Conservation (phyloP, 148 eudicot species). For the Heliamphora exappendiculata region DNA sequence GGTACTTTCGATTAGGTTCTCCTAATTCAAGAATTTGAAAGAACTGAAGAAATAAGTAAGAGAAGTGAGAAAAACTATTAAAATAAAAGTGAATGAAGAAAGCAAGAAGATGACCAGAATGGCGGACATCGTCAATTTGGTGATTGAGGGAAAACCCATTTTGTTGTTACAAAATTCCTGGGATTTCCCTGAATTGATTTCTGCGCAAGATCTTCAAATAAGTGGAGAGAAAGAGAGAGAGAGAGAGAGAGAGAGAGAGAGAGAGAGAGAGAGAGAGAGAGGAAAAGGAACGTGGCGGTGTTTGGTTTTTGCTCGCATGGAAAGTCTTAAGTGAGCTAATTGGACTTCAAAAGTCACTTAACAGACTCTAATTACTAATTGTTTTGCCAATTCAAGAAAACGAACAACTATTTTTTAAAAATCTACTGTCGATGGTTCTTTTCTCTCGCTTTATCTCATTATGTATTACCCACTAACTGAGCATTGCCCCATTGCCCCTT, state of each 20-base stretch:
- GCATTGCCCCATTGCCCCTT: too few species aligned
- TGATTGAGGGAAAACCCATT: slow-evolving; percentile 27
- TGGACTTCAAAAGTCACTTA: background rate
- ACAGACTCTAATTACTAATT: slow-evolving; percentile 2
- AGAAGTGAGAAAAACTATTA: slow-evolving; percentile 27
- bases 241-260: background rate
- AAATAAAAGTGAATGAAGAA: slow-evolving; percentile 32
- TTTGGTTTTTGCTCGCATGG: background rate
- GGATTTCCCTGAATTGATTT: background rate
- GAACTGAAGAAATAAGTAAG: background rate
- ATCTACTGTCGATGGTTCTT: too few species aligned
- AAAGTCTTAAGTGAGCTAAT: too few species aligned
- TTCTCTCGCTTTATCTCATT: too few species aligned
- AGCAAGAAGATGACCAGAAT: slow-evolving; percentile 25
- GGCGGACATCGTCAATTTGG: slow-evolving; percentile 18
- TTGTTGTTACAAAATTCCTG: slow-evolving; percentile 5
- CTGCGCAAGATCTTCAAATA: slow-evolving; percentile 18
- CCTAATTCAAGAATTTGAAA: background rate
- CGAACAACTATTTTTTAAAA: too few species aligned
- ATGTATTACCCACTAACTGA: too few species aligned
- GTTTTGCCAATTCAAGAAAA: too few species aligned
- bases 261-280: too few species aligned
- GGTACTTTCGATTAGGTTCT: too few species aligned
- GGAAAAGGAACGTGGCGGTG: background rate
- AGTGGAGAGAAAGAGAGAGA: background rate